phyloP scores from a whole-genome alignment of 768 basidiomycete species.

The Trametes cingulata region DNA sequence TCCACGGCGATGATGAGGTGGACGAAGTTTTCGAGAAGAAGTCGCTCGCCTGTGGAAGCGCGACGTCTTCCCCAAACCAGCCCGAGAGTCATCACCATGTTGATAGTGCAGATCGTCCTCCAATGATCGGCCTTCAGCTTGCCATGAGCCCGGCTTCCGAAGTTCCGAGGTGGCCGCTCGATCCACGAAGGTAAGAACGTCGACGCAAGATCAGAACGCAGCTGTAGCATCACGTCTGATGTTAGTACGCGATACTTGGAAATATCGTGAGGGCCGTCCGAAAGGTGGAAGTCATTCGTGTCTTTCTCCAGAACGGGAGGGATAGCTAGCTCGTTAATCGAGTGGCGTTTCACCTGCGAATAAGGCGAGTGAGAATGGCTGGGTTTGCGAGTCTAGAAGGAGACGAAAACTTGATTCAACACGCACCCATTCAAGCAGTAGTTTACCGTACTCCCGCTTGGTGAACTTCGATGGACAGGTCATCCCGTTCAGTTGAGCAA shows the following conservation, averaged over 20 bases:
- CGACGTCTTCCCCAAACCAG: conserved; percentile 34
- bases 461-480: neutral
- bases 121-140: conserved; percentile 41
- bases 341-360: neutral
- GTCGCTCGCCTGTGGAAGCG: neutral
- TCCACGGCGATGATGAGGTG: conserved; percentile 25
- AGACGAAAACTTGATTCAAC: neutral
- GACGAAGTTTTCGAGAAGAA: conserved; percentile 35
- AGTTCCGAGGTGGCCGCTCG: conserved; percentile 31
- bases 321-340: no score
- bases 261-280: no score
- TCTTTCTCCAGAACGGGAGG: no score
- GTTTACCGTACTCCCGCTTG: neutral
- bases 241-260: neutral
- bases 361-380: neutral
- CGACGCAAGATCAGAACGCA: no score
- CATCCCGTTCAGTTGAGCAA: neutral
- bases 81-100: conserved; percentile 37
- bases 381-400: neutral
- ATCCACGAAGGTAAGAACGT: conserved; percentile 29
- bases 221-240: no score
- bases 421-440: neutral
- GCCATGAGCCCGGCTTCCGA: conserved; percentile 33
- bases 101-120: conserved; percentile 34
- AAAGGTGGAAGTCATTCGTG: no score